A percentile compares a stretch with the other conserved stretches of the same genome.
phyloP scores from a whole-genome alignment of 768 basidiomycete species.

The Phanerodontia chrysosporium region DNA sequence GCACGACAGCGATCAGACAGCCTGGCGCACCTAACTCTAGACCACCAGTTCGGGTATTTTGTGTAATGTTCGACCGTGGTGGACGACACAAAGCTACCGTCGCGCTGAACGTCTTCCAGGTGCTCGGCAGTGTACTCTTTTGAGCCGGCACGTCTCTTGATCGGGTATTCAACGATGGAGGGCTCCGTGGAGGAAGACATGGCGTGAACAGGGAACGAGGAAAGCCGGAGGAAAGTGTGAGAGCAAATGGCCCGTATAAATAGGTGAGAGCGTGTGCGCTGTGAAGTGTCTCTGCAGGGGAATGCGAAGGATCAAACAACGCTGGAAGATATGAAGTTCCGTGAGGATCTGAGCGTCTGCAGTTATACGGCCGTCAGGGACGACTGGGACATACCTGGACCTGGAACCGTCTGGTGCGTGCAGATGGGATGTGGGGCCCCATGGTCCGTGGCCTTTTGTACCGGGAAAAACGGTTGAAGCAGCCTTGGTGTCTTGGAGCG shows the following conservation, averaged over 20 bases:
- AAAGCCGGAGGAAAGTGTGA: slow-evolving; percentile 2
- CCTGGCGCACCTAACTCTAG: slow-evolving; percentile 44
- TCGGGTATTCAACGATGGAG: neutral
- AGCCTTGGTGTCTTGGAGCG: neutral
- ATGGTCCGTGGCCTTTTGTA: neutral
- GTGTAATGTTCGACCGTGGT: slow-evolving; percentile 27
- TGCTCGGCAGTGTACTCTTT: slow-evolving; percentile 6
- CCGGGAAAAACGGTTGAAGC: neutral
- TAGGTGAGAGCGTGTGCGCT: neutral
- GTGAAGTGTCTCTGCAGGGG: neutral
- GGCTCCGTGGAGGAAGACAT: neutral
- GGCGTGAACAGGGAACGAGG: slow-evolving; percentile 1
- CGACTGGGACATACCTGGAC: neutral
- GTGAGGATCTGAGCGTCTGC: neutral
- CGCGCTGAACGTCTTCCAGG: neutral
- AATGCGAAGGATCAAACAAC: neutral
- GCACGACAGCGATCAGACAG: neutral
- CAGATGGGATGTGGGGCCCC: neutral
- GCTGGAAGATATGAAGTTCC: neutral
- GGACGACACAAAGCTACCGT: neutral
- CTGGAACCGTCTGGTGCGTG: neutral
- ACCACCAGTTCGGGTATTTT: slow-evolving; percentile 48
- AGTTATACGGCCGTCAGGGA: neutral
- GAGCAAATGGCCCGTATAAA: neutral
- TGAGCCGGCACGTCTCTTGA: neutral